These are phyloP conservation scores for Cercospora janseana DNA, from an alignment of 2,329 filamentous ascomycete genomes.

Conservation along the genomic window DNA sequence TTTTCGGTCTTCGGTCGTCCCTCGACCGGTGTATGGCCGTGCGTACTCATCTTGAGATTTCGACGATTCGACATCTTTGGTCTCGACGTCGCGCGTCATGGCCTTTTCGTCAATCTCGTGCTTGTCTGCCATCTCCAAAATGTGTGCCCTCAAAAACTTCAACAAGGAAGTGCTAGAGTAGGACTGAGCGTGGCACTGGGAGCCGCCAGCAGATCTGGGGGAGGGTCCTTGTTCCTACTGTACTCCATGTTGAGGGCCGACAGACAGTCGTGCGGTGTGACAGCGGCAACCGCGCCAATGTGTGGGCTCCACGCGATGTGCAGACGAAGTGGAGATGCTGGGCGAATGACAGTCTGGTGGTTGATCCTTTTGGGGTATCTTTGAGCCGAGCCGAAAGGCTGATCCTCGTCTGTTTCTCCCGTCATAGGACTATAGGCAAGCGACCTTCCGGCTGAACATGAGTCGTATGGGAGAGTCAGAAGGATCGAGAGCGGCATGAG, in stretches of 20 bases:
- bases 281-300: not conserved
- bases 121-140: not conserved
- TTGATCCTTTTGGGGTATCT: not conserved
- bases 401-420: not conserved
- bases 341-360: not conserved
- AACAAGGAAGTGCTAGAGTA: too few relatives aligned
- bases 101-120: not conserved
- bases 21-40: constrained; percentile 3
- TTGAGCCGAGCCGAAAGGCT: not conserved
- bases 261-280: not conserved
- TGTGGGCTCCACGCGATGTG: not conserved
- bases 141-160: not conserved
- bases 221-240: too few relatives aligned
- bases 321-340: not conserved
- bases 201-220: too few relatives aligned
- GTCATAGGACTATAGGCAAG: not conserved
- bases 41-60: not conserved
- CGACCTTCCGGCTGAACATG: not conserved
- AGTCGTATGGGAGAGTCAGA: not conserved
- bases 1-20: constrained; percentile 16
- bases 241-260: too few relatives aligned
- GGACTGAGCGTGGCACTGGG: too few relatives aligned
- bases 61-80: not conserved
- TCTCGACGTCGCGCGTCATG: not conserved
- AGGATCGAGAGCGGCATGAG: too few relatives aligned